Evolutionary conservation across 208 protist genomes (phyloP).

Genomic region (Leishmania arabica): DNA sequence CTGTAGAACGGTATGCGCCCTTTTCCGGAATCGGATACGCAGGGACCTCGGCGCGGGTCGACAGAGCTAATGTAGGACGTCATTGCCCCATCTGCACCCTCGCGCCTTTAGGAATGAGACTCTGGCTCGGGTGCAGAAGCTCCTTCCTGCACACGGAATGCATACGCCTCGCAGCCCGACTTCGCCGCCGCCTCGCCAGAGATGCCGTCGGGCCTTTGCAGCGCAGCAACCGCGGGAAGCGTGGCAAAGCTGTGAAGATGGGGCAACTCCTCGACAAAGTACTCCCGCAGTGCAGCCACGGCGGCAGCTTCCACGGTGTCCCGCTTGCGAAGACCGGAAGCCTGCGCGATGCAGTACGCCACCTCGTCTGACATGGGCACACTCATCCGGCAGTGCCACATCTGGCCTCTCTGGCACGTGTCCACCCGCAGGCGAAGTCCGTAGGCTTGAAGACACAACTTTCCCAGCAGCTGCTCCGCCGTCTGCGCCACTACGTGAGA

Average conservation of each 20-base stretch:
- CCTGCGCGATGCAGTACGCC: slow-evolving; percentile 37
- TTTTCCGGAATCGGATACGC: not conserved
- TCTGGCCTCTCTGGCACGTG: slow-evolving; percentile 10
- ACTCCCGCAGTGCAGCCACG: slow-evolving; percentile 15
- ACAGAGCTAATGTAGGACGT: not conserved
- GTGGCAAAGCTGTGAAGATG: not conserved
- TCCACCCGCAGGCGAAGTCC: slow-evolving; percentile 13
- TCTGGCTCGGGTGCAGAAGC: not conserved
- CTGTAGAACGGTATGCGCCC: not conserved
- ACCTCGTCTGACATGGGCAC: slow-evolving; percentile 39
- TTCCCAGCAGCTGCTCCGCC: slow-evolving; percentile 12
- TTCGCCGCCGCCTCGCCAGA: not conserved
- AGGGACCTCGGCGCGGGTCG: not conserved
- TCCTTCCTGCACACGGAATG: not conserved
- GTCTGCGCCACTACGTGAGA: not conserved
- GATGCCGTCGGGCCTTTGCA: not conserved
- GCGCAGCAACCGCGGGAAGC: not conserved
- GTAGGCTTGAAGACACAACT: slow-evolving; percentile 23
- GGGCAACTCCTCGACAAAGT: slow-evolving; percentile 14
- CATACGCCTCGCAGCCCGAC: not conserved
- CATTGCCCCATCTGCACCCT: not conserved
- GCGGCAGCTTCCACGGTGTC: slow-evolving; percentile 50
- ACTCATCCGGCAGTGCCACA: slow-evolving; percentile 67
- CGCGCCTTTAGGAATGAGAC: not conserved
- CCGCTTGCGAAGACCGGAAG: slow-evolving; percentile 43